These are phyloP conservation scores for Phytophthora idaei DNA, from an alignment of 352 stramenopile genomes.

Conservation along the genomic window DNA sequence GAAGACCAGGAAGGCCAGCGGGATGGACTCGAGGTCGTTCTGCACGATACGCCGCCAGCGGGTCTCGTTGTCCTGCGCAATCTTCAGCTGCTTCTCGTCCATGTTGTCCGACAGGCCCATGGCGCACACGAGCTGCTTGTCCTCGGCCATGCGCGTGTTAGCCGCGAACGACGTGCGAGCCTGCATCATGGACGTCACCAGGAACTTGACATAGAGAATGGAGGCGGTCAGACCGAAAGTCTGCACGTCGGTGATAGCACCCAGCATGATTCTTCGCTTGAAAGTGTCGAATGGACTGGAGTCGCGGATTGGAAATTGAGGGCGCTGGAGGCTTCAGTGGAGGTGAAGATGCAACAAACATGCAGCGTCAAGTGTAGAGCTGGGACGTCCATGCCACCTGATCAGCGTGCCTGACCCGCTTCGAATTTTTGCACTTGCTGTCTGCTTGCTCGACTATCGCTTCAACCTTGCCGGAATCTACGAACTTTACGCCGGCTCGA, in stretches of 20 bases:
- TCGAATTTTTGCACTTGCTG: slow-evolving; percentile 5
- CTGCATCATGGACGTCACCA: slow-evolving; percentile 55
- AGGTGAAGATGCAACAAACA: not conserved
- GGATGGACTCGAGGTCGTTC: slow-evolving; percentile 69
- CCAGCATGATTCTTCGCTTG: slow-evolving; percentile 21
- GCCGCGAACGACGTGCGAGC: slow-evolving; percentile 50
- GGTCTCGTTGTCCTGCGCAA: slow-evolving; percentile 39
- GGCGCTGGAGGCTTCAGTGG: not conserved
- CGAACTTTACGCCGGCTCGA: too few relatives aligned
- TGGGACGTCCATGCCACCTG: slow-evolving; percentile 13
- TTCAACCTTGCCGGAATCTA: too few relatives aligned
- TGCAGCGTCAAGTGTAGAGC: not conserved
- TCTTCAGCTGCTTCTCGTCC: slow-evolving; percentile 28
- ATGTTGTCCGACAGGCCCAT: slow-evolving; percentile 28
- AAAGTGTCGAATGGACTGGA: not conserved
- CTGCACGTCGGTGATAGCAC: slow-evolving; percentile 32
- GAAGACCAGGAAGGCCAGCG: slow-evolving; percentile 51
- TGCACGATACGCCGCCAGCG: slow-evolving; percentile 61
- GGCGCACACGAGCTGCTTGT: slow-evolving; percentile 37
- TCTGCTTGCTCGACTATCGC: not conserved
- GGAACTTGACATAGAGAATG: slow-evolving; percentile 68
- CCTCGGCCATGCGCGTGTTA: slow-evolving; percentile 49
- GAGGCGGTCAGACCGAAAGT: slow-evolving; percentile 37
- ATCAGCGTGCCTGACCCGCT: slow-evolving; percentile 22
- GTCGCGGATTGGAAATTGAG: slow-evolving; percentile 18